These are phyloP conservation scores for Blepharisma japonicum DNA, from an alignment of 73 alveolate genomes.

Conservation along the genomic window DNA sequence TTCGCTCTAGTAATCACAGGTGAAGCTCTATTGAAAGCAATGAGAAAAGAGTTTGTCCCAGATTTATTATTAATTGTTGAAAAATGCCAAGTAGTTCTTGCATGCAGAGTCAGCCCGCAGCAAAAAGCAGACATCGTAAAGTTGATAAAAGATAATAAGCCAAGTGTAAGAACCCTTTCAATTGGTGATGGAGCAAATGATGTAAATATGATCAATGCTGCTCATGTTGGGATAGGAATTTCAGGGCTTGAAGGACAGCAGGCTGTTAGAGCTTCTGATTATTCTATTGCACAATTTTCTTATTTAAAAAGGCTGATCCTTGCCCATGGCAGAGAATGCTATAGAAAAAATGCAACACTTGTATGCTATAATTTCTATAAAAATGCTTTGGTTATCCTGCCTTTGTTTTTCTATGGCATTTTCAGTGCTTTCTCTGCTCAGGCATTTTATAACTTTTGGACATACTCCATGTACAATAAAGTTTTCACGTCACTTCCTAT, in stretches of 20 bases:
- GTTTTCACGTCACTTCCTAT: constrained; percentile 84
- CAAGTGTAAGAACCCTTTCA: constrained; percentile 80
- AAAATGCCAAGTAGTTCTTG: constrained; percentile 71
- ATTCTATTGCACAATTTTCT: constrained; percentile 90
- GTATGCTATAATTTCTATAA: constrained; percentile 92
- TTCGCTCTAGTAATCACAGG: constrained; percentile 71
- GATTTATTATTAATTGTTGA: constrained; percentile 62
- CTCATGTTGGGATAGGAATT: constrained; percentile 92
- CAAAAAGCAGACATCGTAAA: constrained; percentile 91
- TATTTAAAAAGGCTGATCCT: constrained; percentile 75
- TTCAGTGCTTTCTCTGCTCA: constrained; percentile 80
- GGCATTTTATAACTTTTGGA: constrained; percentile 80
- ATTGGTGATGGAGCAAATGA: constrained; percentile 99
- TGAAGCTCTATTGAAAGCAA: constrained; percentile 72
- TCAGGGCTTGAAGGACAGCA: constrained; percentile 95
- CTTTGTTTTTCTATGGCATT: constrained; percentile 88
- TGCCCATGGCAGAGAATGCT: constrained; percentile 97
- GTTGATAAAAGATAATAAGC: constrained; percentile 55
- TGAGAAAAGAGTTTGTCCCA: constrained; percentile 48
- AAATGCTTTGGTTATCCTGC: constrained; percentile 85
- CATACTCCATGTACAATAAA: constrained; percentile 84
- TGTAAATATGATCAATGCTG: constrained; percentile 86
- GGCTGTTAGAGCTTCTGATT: constrained; percentile 95
- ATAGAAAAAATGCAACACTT: constrained; percentile 86
- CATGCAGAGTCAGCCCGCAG: constrained; percentile 95